Evolutionary conservation across 2,329 filamentous ascomycete genomes (phyloP), one percentile per base, ranked within the genome.

Genomic region (Arthrobotrys sinensis): DNA sequence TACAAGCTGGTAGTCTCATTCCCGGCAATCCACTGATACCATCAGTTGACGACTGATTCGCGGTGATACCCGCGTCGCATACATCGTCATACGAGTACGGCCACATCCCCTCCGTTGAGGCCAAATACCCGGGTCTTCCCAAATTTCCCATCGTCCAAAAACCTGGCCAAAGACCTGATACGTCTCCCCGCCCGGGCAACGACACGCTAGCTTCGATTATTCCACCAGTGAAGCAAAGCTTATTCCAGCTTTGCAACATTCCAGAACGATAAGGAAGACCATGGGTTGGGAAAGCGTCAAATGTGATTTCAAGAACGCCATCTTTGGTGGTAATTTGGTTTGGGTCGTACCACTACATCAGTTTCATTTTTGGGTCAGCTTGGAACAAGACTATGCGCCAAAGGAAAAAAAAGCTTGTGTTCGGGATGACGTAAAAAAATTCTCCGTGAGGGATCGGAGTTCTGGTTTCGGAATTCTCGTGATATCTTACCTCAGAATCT

Each of bases 71-170:
- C n/a, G 87, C 87, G 83, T 93, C 91, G 81, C 91, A 93, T 50
- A 87, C 84, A 36, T 92, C 87, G 80, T 89, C 86, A 82, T 93
- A 93, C 80, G 89, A 91, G 85, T 92, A 93, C 0, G 91, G 91
- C 91, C 91, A 93, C 83, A 92, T 86, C 3, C 91, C 91, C 79
- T 93, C 91, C 0, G 90, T 92, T 0, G 90, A 91, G 8, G 90
- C 88, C 36, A 89, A 87, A 83, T 91, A 91, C 11, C 91, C 91
- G 28, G 91, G 89, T 80, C 91, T 87, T 43, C 89, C 91, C 21
- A 93, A 86, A 81, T 93, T 93, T 3, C 91, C 91, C 90, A 93
- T 92, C 0, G 90, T 87, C 91, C 91, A 93, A 83, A 92, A 91
- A 83, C 91, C 91, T 48, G 91, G 91, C 91, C 91, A 93, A 84